Evolutionary conservation across 2,329 filamentous ascomycete genomes (phyloP), one percentile per base, ranked within the genome.

Genomic region (Ceratocystis cubensis): DNA sequence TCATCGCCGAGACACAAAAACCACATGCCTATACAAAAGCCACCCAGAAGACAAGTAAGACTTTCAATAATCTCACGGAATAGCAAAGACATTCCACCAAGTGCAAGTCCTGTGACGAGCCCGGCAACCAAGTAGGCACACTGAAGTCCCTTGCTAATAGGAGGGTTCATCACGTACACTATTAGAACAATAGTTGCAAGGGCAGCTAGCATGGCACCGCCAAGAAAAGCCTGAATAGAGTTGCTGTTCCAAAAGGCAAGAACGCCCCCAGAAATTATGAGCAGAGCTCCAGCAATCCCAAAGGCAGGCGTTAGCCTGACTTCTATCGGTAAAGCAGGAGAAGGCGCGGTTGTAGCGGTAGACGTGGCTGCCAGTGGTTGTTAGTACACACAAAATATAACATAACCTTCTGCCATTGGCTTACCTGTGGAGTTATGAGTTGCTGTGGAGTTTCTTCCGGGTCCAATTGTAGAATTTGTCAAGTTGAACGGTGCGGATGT

Each of bases 1-100:
- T 91, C 92, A 0, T 85, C 80, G 66, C 85, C 86, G 56, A 96
- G 76, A 28, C 86, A 87, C 59, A 96, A 80, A 64, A 97, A 80
- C 93, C 93, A 97, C 91, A 96, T 96, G 73, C 86, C 85, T 6
- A 94, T 73, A 70, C 86, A 91, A 74, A 94, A 96, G 0, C 91
- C 91, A 30, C 91, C 91, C 0, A 96, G 79, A n/a, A 93, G 78
- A 73, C 90, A 96, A 1, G 88, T 90, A n/a, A 96, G 78, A 5
- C 83, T 81, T 66, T 91, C 88, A 0, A 90, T 91, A 57, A 96
- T 80, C 71, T 96, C 91, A 66, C 85, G 83, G 76, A 96, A 96
- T 10, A 96, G 80, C 7, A 91, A 80, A 0, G 91, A 84, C 2
- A 87, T 77, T 13, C 80, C 88, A 17, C 92, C 93, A 22, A 96